These are phyloP conservation scores for Fusarium kyushuense DNA, from an alignment of 2,329 filamentous ascomycete genomes.

Conservation along the genomic window DNA sequence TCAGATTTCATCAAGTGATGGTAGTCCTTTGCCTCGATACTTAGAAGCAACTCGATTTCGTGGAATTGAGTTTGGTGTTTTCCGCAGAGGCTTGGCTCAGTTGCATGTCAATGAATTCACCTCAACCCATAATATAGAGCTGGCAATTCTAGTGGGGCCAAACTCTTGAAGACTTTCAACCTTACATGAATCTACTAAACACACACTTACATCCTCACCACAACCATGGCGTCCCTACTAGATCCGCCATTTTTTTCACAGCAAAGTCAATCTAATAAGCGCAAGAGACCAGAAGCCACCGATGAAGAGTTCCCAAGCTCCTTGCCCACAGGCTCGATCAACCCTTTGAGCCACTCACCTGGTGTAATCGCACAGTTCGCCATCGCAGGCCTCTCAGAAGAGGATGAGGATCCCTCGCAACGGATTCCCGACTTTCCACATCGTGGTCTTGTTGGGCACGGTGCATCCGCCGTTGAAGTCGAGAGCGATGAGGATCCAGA, in stretches of 20 bases:
- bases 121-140: background rate
- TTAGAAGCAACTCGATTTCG: background rate
- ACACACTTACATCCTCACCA: constrained; percentile 5
- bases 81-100: background rate
- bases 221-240: constrained; percentile 35
- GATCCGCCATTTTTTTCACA: constrained; percentile 41
- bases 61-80: background rate
- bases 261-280: constrained; percentile 34
- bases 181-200: constrained; percentile 6
- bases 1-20: background rate
- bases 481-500: constrained; percentile 40
- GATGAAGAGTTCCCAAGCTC: constrained; percentile 29
- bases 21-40: background rate
- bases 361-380: constrained; percentile 65
- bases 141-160: constrained; percentile 29
- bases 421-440: constrained; percentile 64
- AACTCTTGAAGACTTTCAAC: constrained; percentile 13
- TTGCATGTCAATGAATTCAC: background rate
- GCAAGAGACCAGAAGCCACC: constrained; percentile 32
- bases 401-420: constrained; percentile 59
- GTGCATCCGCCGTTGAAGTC: constrained; percentile 23
- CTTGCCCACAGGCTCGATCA: constrained; percentile 57
- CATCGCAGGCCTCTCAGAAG: constrained; percentile 64
- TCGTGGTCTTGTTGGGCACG: constrained; percentile 46
- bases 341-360: constrained; percentile 67